Base-by-base conservation (phyloP, 805 yeast species). In the Candida golubevii region DNA sequence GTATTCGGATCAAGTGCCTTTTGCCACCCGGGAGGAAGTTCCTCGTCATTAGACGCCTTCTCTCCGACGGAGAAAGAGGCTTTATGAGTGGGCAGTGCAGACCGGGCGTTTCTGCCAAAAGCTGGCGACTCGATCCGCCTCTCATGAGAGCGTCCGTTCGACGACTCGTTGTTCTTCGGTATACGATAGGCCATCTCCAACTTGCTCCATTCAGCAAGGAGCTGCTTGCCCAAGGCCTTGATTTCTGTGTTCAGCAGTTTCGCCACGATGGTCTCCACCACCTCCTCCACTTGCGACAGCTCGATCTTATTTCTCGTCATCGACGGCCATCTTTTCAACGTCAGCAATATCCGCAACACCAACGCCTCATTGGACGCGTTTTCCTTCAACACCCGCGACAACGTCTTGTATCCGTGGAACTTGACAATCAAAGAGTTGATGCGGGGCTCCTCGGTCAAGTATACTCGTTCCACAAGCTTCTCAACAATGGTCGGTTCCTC, bases 141-240 rank as follows among this genome's bases (percentile, higher is more conserved):
- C 4, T 50, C 53, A 13, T 36, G 47, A 10, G 33, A 12, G 8
- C 18, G 13, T 10, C 33, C 35, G 12, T 34, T 33, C 2, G 42
- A 32, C 18, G 41, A 36, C 8, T 42, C 49, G 27, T 30, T 65
- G 33, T 73, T 74, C 54, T 90, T 83, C 1, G 95, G 90, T 41
- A 91, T 90, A 36, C 93, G 77, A 58, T 83, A 86, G n/a, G 89
- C 90, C 77, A 87, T 80, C 58, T 85, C 83, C 47, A 87, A 75
- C 26, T 68, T 67, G 36, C 82, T 69, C 97, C 97, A 91, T 44
- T 73, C 82, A 0, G 72, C 68, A 26, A 87, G 55, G 33, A 91
- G 63, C 6, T 61, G 60, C 3, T 61, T 46, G 4, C 83, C 73
- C 42, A 72, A 62, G 1, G 43, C 45, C 50, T 62, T 57, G 30